phyloP scores from a whole-genome alignment of 208 protist species.

The Entamoeba nuttalli region DNA sequence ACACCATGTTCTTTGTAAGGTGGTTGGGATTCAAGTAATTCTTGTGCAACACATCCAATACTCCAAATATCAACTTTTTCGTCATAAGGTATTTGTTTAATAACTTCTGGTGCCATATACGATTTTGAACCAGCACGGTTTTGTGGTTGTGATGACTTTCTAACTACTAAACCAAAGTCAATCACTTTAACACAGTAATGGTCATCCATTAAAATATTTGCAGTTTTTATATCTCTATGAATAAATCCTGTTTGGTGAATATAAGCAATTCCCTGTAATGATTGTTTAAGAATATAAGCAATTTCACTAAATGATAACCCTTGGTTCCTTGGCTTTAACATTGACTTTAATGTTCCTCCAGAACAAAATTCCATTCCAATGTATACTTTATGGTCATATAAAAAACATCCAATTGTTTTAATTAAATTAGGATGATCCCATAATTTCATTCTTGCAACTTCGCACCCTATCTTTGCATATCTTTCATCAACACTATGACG shows the following conservation, averaged over 20 bases:
- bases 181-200: conserved; percentile 17
- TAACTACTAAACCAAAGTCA: conserved; percentile 31
- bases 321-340: not conserved
- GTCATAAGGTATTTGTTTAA: conserved; percentile 11
- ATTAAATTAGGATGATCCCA: not conserved
- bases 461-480: not conserved
- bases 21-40: not conserved
- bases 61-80: conserved; percentile 10
- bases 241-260: not conserved
- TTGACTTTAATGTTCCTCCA: not conserved
- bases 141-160: not conserved
- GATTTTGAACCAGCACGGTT: not conserved
- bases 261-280: not conserved
- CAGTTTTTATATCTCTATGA: conserved; percentile 36
- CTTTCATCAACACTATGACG: not conserved
- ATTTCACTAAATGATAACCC: not conserved
- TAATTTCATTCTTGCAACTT: not conserved
- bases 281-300: not conserved
- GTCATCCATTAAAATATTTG: conserved; percentile 30
- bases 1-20: not conserved
- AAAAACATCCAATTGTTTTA: not conserved
- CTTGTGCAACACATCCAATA: conserved; percentile 9
- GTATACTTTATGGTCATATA: not conserved
- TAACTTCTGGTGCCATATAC: conserved; percentile 18
- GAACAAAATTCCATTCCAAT: not conserved